These are phyloP conservation scores for Rhizophora mangle DNA, from an alignment of 345 rosid genomes.

Conservation along the genomic window DNA sequence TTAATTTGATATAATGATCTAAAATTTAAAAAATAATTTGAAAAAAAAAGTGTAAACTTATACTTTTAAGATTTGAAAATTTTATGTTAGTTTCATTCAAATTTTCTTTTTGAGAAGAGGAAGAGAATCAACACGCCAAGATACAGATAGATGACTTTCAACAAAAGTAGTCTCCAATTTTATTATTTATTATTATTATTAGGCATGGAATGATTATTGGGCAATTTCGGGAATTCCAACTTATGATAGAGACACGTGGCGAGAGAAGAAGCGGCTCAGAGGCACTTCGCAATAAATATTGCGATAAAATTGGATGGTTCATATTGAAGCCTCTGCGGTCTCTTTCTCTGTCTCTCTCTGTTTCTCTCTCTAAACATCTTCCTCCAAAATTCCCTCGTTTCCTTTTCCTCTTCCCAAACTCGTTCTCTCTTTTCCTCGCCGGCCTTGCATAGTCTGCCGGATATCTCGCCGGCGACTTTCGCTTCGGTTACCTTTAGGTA, in stretches of 20 bases:
- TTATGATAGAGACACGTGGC: slow-evolving; percentile 29
- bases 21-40: too few relatives aligned
- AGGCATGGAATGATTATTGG: not conserved
- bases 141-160: too few relatives aligned
- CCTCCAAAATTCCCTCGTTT: not conserved
- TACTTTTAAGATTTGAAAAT: too few relatives aligned
- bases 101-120: too few relatives aligned
- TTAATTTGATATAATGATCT: too few relatives aligned
- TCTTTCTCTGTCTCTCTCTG: not conserved
- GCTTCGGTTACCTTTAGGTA: not conserved
- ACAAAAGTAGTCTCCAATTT: too few relatives aligned
- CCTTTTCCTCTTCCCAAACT: not conserved
- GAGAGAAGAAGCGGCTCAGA: slow-evolving; percentile 7
- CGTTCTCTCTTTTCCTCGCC: slow-evolving; percentile 19
- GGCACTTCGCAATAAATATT: slow-evolving; percentile 10
- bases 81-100: too few relatives aligned
- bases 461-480: slow-evolving; percentile 19
- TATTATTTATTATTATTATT: not conserved
- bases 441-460: slow-evolving; percentile 25
- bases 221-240: slow-evolving; percentile 8
- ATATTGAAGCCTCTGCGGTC: slow-evolving; percentile 2
- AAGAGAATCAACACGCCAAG: too few relatives aligned
- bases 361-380: not conserved
- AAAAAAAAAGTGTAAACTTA: too few relatives aligned
- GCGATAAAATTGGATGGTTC: slow-evolving; percentile 17